Evolutionary conservation across 305 asterid species (phyloP).

Genomic region (Plantago lanceolata): DNA sequence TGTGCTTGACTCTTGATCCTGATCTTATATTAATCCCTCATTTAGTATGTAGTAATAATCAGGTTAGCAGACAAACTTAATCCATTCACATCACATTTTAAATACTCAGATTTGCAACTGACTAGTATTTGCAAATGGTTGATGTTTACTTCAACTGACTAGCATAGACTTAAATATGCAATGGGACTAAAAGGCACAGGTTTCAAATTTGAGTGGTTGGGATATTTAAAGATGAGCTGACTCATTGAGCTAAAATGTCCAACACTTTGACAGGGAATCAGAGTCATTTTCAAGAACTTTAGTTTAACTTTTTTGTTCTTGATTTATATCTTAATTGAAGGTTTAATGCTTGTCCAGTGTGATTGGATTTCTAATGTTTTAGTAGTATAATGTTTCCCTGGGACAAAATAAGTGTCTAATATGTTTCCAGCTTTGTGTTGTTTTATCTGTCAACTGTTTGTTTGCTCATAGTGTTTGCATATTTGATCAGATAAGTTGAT

Average conservation of each 20-base stretch:
- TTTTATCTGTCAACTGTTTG: slow-evolving; percentile 27
- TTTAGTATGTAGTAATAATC: neutral
- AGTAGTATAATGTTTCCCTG: neutral
- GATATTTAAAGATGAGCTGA: slow-evolving; percentile 14
- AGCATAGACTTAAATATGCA: too few species aligned
- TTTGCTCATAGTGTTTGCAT: slow-evolving; percentile 21
- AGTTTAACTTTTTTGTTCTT: slow-evolving; percentile 13
- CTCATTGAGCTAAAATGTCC: slow-evolving; percentile 1
- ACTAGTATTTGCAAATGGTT: neutral
- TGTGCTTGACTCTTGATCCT: neutral
- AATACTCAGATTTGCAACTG: neutral
- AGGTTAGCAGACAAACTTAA: neutral
- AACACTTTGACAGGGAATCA: neutral
- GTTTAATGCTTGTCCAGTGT: slow-evolving; percentile 8
- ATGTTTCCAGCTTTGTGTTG: neutral
- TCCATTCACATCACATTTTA: neutral
- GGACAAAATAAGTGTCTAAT: slow-evolving; percentile 10
- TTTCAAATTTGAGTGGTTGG: slow-evolving; percentile 25
- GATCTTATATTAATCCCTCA: neutral
- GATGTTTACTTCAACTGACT: neutral
- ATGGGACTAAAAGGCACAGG: too few species aligned
- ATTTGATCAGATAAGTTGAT: slow-evolving; percentile 60
- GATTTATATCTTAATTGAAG: neutral
- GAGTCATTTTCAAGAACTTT: slow-evolving; percentile 17
- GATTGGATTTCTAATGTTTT: slow-evolving; percentile 12